Conservation (phyloP, 2,329 filamentous ascomycete species). For the Calonectria naviculata region DNA sequence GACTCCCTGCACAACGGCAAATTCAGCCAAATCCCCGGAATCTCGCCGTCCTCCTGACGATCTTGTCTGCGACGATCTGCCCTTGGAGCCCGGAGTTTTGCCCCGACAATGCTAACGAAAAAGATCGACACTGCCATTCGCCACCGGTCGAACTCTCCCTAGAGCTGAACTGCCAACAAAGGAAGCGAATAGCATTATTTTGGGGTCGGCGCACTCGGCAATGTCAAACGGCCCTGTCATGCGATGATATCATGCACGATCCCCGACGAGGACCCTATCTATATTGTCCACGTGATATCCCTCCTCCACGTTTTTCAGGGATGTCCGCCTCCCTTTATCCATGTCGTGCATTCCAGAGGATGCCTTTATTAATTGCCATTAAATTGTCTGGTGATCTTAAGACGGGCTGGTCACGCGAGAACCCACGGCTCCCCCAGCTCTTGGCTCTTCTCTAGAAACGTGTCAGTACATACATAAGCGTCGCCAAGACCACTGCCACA, state of each 20-base stretch:
- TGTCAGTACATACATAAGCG: background rate
- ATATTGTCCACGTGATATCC: background rate
- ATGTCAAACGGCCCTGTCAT: background rate
- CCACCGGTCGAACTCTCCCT: slow-evolving; percentile 1
- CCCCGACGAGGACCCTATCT: background rate
- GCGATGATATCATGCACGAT: background rate
- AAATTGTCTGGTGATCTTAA: background rate
- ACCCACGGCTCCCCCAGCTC: background rate
- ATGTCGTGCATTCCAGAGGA: background rate
- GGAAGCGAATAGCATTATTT: slow-evolving; percentile 14
- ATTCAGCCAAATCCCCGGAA: slow-evolving; percentile 20
- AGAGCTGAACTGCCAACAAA: slow-evolving; percentile 12
- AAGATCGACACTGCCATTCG: slow-evolving; percentile 34
- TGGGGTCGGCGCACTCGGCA: background rate
- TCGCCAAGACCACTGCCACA: background rate
- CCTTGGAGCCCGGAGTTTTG: slow-evolving; percentile 6
- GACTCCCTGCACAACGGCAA: slow-evolving; percentile 5
- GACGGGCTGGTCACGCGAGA: background rate
- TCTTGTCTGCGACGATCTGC: slow-evolving; percentile 27
- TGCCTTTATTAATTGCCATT: background rate
- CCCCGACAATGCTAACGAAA: slow-evolving; percentile 11
- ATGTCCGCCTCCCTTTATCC: background rate
- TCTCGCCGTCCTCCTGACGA: slow-evolving; percentile 25
- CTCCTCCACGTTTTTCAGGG: background rate
- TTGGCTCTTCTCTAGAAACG: background rate